phyloP scores from a whole-genome alignment of 2,329 filamentous ascomycete species.

The Calonectria naviculata region DNA sequence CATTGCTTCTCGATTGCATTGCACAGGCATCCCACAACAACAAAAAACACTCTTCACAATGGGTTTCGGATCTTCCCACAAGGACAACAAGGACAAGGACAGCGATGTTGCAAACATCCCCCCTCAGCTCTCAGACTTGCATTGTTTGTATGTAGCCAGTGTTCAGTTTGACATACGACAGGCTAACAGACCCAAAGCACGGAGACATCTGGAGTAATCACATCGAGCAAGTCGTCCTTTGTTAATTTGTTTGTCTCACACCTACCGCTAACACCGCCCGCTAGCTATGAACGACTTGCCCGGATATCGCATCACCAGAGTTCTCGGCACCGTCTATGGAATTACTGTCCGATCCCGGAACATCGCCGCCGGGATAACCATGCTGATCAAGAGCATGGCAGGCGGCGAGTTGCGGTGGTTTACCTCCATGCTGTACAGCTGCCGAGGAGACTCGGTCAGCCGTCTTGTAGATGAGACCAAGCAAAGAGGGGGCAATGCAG shows the following conservation, averaged over 20 bases:
- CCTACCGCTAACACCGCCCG: not conserved
- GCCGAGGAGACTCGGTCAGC: conserved; percentile 68
- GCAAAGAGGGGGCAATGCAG: conserved; percentile 67
- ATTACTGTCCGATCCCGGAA: conserved; percentile 69
- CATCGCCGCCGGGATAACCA: conserved; percentile 65
- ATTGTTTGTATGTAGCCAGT: conserved; percentile 54
- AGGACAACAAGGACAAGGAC: conserved; percentile 38
- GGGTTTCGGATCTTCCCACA: conserved; percentile 37
- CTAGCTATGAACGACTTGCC: conserved; percentile 71
- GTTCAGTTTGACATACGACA: too few relatives aligned
- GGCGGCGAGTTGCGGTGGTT: conserved; percentile 71
- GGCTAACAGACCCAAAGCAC: conserved; percentile 49
- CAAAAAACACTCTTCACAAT: conserved; percentile 29
- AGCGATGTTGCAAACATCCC: conserved; percentile 50
- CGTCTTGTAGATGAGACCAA: conserved; percentile 68
- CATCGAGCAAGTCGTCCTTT: conserved; percentile 53
- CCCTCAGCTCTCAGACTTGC: conserved; percentile 57
- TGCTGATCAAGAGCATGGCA: conserved; percentile 66
- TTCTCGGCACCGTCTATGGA: conserved; percentile 69
- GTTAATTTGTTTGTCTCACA: too few relatives aligned
- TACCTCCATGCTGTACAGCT: conserved; percentile 68
- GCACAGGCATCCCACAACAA: not conserved
- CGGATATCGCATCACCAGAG: conserved; percentile 67
- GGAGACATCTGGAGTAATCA: conserved; percentile 71
- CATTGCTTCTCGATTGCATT: not conserved